These are phyloP conservation scores for Fusarium illudens DNA, from an alignment of 2,329 filamentous ascomycete genomes.

Conservation along the genomic window DNA sequence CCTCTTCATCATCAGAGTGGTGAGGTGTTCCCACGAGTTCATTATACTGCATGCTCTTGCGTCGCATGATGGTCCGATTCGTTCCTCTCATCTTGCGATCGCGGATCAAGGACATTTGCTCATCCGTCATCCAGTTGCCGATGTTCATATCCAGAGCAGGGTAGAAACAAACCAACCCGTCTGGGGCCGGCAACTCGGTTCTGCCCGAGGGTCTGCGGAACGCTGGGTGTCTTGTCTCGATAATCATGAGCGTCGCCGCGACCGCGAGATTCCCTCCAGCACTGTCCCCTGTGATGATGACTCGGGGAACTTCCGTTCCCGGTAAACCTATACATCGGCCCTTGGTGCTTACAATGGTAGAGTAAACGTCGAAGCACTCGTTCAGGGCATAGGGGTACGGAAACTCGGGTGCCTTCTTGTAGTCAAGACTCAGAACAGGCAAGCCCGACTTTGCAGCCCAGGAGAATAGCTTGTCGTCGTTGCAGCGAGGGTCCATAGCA, in stretches of 20 bases:
- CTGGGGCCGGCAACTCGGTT: constrained; percentile 73
- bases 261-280: constrained; percentile 62
- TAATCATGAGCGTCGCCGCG: constrained; percentile 85
- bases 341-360: constrained; percentile 48
- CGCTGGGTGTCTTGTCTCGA: constrained; percentile 71
- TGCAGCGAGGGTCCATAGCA: constrained; percentile 93
- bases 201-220: constrained; percentile 47
- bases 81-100: constrained; percentile 80
- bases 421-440: constrained; percentile 92
- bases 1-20: constrained; percentile 78
- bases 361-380: constrained; percentile 60
- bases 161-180: constrained; percentile 86
- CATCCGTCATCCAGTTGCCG: constrained; percentile 98
- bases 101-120: constrained; percentile 93
- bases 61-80: constrained; percentile 78
- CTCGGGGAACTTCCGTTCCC: constrained; percentile 47
- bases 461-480: constrained; percentile 91
- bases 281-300: constrained; percentile 59
- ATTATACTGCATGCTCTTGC: constrained; percentile 90
- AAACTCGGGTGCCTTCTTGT: constrained; percentile 65
- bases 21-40: constrained; percentile 84
- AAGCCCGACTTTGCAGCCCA: constrained; percentile 91
- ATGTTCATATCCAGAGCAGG: constrained; percentile 96
- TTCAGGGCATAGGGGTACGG: constrained; percentile 59
- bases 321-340: constrained; percentile 57